phyloP scores from a whole-genome alignment of 305 asterid species.

The Fraxinus paxiana region DNA sequence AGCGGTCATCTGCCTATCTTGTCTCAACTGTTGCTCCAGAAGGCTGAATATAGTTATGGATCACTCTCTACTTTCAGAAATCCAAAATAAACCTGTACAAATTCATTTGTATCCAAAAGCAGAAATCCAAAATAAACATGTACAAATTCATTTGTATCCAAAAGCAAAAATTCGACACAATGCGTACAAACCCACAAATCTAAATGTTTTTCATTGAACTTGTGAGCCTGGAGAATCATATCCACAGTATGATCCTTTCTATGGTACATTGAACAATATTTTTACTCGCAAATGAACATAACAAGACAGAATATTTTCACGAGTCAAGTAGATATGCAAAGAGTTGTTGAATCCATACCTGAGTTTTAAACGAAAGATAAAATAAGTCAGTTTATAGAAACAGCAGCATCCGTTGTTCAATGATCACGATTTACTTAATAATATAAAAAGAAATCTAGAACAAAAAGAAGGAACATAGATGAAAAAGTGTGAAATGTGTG shows the following conservation, averaged over 20 bases:
- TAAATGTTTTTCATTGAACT: neutral
- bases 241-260: neutral
- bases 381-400: neutral
- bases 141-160: neutral
- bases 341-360: neutral
- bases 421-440: neutral
- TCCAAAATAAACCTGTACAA: neutral
- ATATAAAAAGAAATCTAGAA: neutral
- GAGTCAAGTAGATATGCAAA: neutral
- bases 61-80: neutral
- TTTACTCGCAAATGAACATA: neutral
- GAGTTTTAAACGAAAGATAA: neutral
- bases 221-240: neutral
- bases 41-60: neutral
- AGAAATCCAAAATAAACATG: neutral
- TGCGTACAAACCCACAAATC: neutral
- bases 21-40: slow-evolving; percentile 5
- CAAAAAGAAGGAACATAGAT: neutral
- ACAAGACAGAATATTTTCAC: neutral
- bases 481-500: neutral
- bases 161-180: neutral
- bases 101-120: neutral
- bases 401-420: neutral
- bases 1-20: slow-evolving; percentile 88
- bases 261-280: neutral